A percentile compares a stretch with the other conserved stretches of the same genome.
Conservation (phyloP, 23 red algal species). For the Gracilaria vermiculophylla region DNA sequence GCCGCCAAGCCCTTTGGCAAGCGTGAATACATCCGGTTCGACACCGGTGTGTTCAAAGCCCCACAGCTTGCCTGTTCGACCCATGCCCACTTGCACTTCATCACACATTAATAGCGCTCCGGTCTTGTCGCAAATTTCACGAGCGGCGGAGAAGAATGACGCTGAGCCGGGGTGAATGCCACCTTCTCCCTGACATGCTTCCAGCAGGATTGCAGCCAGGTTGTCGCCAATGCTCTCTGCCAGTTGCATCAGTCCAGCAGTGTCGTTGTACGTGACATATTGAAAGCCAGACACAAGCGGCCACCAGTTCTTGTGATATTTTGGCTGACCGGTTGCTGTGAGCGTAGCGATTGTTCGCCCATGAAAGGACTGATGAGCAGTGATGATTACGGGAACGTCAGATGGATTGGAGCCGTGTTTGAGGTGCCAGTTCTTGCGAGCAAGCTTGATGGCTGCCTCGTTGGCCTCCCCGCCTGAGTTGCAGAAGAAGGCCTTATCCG, state of each 20-base stretch:
- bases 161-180: constrained; percentile 70
- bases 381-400: constrained; percentile 76
- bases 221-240: constrained; percentile 48
- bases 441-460: constrained; percentile 97
- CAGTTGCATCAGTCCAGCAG: constrained; percentile 33
- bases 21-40: constrained; percentile 82
- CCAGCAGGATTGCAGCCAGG: constrained; percentile 79
- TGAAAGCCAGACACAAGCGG: constrained; percentile 90
- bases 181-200: constrained; percentile 94
- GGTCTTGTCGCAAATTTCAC: constrained; percentile 71
- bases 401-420: constrained; percentile 32
- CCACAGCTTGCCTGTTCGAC: constrained; percentile 86
- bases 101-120: constrained; percentile 93
- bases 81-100: constrained; percentile 95
- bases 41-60: constrained; percentile 85
- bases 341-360: constrained; percentile 91
- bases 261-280: constrained; percentile 90
- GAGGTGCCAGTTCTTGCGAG: constrained; percentile 76
- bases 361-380: constrained; percentile 83
- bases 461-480: constrained; percentile 98
- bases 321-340: constrained; percentile 94
- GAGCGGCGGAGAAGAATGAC: constrained; percentile 70
- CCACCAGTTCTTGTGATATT: constrained; percentile 86
- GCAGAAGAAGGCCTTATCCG: constrained; percentile 97
- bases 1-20: constrained; percentile 92